Base-by-base conservation (phyloP, 352 stramenopile species). In the Globisporangium paroecandrum region DNA sequence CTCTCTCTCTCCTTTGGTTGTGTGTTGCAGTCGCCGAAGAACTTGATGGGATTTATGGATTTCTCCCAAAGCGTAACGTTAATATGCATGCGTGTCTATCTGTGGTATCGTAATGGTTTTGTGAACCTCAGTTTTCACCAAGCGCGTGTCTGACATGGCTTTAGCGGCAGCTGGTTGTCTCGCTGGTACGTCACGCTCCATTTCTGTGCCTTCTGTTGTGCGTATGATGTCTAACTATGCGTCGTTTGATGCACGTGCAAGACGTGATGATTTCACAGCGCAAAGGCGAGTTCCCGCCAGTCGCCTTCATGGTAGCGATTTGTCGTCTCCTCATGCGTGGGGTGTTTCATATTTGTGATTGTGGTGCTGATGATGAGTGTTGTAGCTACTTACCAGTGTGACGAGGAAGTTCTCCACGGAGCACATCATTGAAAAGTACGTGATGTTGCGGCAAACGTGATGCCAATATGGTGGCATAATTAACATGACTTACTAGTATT, bases 211-310 rank as follows among this genome's bases (percentile, higher is more conserved):
- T 9, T 38, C 58, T 7, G 0, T 20, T 3, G 9, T 1, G 18
- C 20, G 43, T 4, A 12, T 20, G 43, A 0, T 24, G 20, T 7
- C 18, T 51, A 12, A 22, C 43, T 47, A 43, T 36, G 6, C 10
- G 20, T n/a, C 66, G 7, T 69, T 61, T 69, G 15, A 15, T 47
- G 46, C n/a, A 20, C 22, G 12, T n/a, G 29, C 24, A 47, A 92
- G 84, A 93, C 43, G 69, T 93, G 32, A 90, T 93, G 82, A 89
- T 93, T 32, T 89, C 84, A 54, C 84, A 93, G 72, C 76, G 74
- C 49, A 89, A 90, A 64, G 76, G 76, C 18, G 76, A 81, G 57
- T 93, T 86, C 54, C 82, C 84, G 29, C 82, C 84, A 10, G 79
- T 90, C 4, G 82, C 84, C 8, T 93, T 91, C 64, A 86, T 89